phyloP scores from a whole-genome alignment of 306 rosid species.

The Cucurbita ficifolia region DNA sequence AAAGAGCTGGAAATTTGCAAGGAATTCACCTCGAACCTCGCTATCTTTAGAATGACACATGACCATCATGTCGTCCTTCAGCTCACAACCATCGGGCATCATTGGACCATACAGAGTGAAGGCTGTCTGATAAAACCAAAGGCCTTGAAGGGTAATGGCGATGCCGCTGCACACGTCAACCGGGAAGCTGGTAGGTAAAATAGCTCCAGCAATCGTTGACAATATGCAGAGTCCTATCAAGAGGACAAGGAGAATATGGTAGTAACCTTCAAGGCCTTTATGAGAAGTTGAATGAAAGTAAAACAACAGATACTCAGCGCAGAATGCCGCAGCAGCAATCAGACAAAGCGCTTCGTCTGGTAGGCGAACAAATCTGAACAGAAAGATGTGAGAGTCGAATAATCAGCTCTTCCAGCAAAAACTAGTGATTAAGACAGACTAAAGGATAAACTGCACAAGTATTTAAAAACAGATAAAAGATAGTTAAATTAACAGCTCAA shows the following conservation, averaged over 20 bases:
- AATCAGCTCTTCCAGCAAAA: background rate
- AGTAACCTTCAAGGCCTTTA: slow-evolving; percentile 83
- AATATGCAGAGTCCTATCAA: slow-evolving; percentile 59
- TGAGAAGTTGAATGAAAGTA: slow-evolving; percentile 89
- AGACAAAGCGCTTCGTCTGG: slow-evolving; percentile 74
- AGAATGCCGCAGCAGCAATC: slow-evolving; percentile 66
- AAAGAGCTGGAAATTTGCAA: slow-evolving; percentile 88
- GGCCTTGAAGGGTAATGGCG: slow-evolving; percentile 77
- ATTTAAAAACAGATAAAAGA: background rate
- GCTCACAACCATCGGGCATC: slow-evolving; percentile 78
- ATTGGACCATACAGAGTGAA: slow-evolving; percentile 87
- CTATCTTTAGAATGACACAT: slow-evolving; percentile 45
- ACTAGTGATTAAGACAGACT: background rate
- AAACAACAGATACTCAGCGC: slow-evolving; percentile 76
- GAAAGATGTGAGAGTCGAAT: background rate
- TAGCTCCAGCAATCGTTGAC: slow-evolving; percentile 49
- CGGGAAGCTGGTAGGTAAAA: slow-evolving; percentile 72
- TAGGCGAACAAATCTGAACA: slow-evolving; percentile 46
- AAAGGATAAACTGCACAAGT: background rate
- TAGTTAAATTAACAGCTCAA: background rate
- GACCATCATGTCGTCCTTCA: slow-evolving; percentile 22
- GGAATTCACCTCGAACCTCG: slow-evolving; percentile 74
- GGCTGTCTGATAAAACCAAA: slow-evolving; percentile 97
- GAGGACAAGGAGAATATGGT: slow-evolving; percentile 70
- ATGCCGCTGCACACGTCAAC: slow-evolving; percentile 57